Percentiles rank a stretch among this genome's conserved stretches.
Evolutionary conservation across 2,329 filamentous ascomycete species (phyloP).

Genomic region (Pestalotiopsis sp.): DNA sequence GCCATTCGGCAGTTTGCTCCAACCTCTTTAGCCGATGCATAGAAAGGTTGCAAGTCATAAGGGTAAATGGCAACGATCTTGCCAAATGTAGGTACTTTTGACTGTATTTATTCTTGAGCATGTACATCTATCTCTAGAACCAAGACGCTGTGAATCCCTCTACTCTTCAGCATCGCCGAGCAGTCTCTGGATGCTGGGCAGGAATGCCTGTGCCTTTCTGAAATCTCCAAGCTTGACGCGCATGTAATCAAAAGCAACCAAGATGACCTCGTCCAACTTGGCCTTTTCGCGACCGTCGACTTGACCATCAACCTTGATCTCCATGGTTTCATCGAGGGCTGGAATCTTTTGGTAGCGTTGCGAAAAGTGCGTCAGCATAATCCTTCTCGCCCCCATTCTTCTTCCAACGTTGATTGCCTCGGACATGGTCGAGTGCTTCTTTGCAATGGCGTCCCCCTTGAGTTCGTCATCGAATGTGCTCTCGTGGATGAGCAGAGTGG

Average conservation of each 20-base stretch:
- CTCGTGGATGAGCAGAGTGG: slow-evolving; percentile 90
- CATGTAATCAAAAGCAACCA: slow-evolving; percentile 82
- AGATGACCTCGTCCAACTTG: slow-evolving; percentile 55
- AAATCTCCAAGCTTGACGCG: slow-evolving; percentile 50
- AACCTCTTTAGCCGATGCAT: background rate
- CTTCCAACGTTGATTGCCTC: slow-evolving; percentile 81
- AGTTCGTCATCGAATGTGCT: slow-evolving; percentile 94
- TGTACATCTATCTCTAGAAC: too few species aligned
- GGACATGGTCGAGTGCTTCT: slow-evolving; percentile 86
- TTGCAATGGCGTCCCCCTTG: slow-evolving; percentile 73
- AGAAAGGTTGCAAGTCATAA: background rate
- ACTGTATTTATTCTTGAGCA: background rate
- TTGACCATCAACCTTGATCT: slow-evolving; percentile 20
- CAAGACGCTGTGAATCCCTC: background rate
- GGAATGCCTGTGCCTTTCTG: slow-evolving; percentile 31
- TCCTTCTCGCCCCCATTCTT: slow-evolving; percentile 76
- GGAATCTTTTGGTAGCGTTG: slow-evolving; percentile 86
- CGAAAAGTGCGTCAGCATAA: slow-evolving; percentile 91
- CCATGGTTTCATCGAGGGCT: slow-evolving; percentile 41
- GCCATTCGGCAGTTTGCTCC: background rate
- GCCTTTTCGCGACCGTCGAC: slow-evolving; percentile 32
- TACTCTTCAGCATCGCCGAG: slow-evolving; percentile 21
- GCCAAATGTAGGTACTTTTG: background rate
- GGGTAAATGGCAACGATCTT: background rate
- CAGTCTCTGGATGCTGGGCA: slow-evolving; percentile 31